Conservation (phyloP, 73 alveolate species). For the Paramecium primaurelia region DNA sequence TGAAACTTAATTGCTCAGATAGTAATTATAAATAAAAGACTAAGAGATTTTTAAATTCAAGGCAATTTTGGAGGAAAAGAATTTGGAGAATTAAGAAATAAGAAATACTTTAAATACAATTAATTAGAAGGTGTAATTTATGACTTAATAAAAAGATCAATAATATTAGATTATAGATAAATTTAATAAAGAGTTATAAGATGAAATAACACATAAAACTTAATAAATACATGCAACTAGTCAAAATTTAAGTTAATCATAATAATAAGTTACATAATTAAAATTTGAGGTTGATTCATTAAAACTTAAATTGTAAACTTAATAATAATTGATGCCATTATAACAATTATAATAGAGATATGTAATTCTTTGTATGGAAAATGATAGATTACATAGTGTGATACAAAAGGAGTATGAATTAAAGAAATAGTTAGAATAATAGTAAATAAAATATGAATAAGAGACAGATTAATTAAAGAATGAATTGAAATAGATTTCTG, state of each 20-base stretch:
- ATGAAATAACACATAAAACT: background rate
- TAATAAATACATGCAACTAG: background rate
- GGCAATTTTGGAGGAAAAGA: background rate
- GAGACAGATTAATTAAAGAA: background rate
- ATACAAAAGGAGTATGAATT: background rate
- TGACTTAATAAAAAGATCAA: conserved; percentile 3
- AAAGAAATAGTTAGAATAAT: background rate
- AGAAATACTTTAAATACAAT: conserved; percentile 15
- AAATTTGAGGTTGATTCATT: background rate
- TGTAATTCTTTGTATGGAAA: conserved; percentile 13
- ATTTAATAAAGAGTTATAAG: conserved; percentile 32
- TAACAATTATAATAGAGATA: background rate
- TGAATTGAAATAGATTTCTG: background rate
- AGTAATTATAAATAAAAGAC: background rate
- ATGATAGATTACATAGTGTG: conserved; percentile 22
- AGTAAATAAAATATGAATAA: background rate
- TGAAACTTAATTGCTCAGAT: background rate
- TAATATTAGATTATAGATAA: background rate
- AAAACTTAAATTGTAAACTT: background rate
- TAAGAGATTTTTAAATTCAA: background rate
- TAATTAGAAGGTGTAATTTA: background rate
- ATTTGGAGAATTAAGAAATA: background rate
- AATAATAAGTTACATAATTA: background rate
- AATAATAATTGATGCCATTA: background rate
- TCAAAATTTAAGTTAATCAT: background rate